Evolutionary conservation across 2,329 filamentous ascomycete genomes (phyloP).

Genomic region (Monilinia polystroma): DNA sequence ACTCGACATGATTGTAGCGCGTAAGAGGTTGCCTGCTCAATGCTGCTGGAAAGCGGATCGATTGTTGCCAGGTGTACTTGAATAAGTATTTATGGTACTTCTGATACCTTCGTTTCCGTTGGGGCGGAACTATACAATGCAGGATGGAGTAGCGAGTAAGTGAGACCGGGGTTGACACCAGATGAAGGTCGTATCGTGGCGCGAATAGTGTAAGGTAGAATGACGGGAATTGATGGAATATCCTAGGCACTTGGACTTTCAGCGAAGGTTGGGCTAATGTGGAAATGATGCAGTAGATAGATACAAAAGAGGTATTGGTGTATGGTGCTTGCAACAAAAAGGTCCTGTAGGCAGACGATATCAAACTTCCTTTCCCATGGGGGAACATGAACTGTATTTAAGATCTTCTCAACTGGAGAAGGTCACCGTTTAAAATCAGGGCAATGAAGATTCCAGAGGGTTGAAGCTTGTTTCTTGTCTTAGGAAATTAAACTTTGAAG

Average conservation of each 20-base stretch:
- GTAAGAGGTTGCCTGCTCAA: constrained; percentile 1
- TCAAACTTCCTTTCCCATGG: neutral
- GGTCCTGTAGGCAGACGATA: neutral
- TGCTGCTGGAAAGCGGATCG: constrained; percentile 5
- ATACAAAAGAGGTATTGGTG: neutral
- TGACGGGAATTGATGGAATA: neutral
- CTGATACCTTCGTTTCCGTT: constrained; percentile 15
- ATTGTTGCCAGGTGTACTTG: neutral
- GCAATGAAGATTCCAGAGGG: neutral
- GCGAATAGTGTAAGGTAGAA: neutral
- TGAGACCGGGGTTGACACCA: constrained; percentile 2
- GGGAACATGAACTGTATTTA: constrained; percentile 9
- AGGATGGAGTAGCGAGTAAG: neutral
- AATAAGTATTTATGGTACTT: neutral
- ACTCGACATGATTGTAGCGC: neutral
- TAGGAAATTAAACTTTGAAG: constrained; percentile 15
- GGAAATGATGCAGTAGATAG: neutral
- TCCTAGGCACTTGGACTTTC: neutral
- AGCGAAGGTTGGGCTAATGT: neutral
- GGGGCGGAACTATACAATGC: neutral
- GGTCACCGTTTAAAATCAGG: neutral
- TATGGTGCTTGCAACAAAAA: neutral
- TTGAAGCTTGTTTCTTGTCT: constrained; percentile 17
- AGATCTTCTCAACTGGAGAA: neutral
- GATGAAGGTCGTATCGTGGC: constrained; percentile 10